Base-by-base conservation (phyloP, 140 eudicot genomes). In the Cichorium intybus region DNA sequence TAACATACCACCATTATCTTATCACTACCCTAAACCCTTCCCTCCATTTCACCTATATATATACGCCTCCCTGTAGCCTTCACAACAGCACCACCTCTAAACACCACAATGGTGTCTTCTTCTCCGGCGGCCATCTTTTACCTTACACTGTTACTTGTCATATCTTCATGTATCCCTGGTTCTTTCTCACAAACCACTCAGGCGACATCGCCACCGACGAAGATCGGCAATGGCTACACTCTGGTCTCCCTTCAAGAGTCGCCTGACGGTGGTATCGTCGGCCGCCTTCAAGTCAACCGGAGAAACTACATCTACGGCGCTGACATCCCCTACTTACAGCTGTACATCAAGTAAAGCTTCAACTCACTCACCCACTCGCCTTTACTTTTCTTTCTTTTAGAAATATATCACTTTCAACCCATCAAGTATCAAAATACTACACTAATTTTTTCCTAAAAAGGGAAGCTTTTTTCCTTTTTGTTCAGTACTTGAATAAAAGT, bases 191-290 rank as follows among this genome's bases (percentile, higher is more conserved):
- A 81, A 67, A 39, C 85, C 24, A 29, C 24, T 45, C 49, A 74
- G 17, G 10, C 62, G 49, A 43, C 49, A 14, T 43, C 49, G 18
- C 10, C 55, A 46, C 84, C 84, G 23, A 55, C 82, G 43, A 88
- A 89, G 66, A 83, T 93, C 17, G 99, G 99, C 12, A 74, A 85
- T 45, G 99, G 99, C 75, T 93, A 93, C 86, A 79, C 80, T 24
- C 67, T 88, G 26, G 75, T 85, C 51, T 88, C 97, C 56, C 74
- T 93, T 29, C 82, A 82, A 37, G 84, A 85, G 47, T 79, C 88
- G 18, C 53, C 90, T 6, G 88, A 88, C 52, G 97, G 99, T 20
- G 94, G 97, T 20, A 79, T 93, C 48, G 60, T 93, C 8, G 99
- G 91, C 60, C 85, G 69, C 21, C 95, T 92, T 54, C 81, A 85